Base-by-base conservation (phyloP, 768 basidiomycete genomes). In the Pisolithus tinctorius region DNA sequence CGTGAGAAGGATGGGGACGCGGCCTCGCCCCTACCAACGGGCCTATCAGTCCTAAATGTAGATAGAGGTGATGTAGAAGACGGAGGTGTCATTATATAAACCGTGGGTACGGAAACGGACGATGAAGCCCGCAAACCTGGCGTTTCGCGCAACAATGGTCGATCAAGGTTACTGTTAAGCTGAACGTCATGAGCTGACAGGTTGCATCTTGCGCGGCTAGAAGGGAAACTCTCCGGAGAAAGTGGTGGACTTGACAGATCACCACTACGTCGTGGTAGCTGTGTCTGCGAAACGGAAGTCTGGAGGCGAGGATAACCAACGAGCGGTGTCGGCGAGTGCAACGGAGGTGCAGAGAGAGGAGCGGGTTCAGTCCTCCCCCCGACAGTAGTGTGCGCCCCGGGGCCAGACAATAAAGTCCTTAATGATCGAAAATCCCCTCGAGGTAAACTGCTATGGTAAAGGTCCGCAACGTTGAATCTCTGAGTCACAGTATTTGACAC, bases 401-500 rank as follows among this genome's bases (percentile, higher is more conserved):
- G 14, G 43, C 43, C 43, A 45, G 43, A 45, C 27, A 13, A 7
- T 16, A 10, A 29, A 29, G 27, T 14, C 42, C 25, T 23, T 13
- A 44, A 10, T 9, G 53, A 41, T n/a, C 44, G 44, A 41, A 64
- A 20, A 8, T 47, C 50, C 27, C 36, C 44, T 8, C 25, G 42
- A 14, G 40, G 40, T n/a, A 61, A 48, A 45, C 55, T 54, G 17
- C 14, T 51, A 36, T 61, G 52, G 41, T 65, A 61, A 23, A 61
- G 42, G 48, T 58, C 59, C n/a, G 52, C 36, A 4, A 55, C 43
- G 29, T 27, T 37, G 46, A 55, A 56, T 39, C 45, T 3, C 14
- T 48, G 55, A 34, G 34, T 14, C 11, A 13, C 13, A 14, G 45
- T 43, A 36, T 30, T 20, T 16, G 39, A 50, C 14, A 45, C 8